Evolutionary conservation across 2,329 filamentous ascomycete species (phyloP), one percentile per base, ranked within the genome.

Genomic region (Aspergillus persii): DNA sequence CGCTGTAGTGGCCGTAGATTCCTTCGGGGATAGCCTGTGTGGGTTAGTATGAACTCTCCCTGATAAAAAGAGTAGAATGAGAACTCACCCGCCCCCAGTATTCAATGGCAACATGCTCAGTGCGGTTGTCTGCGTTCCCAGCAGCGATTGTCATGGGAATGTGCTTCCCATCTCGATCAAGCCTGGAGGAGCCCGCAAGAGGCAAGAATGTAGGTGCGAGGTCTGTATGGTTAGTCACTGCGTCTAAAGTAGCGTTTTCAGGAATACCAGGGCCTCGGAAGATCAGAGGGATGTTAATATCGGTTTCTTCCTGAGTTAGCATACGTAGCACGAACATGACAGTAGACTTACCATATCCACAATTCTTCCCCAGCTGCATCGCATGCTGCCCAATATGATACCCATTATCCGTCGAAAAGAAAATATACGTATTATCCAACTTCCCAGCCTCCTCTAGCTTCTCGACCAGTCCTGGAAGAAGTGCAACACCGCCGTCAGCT

Each of bases 201-300:
- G 76, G 71, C 29, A 88, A 71, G n/a, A 88, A 74, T 0, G 86
- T 89, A 0, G 86, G 85, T 1, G 84, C 84, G 1, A 89, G 73
- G 62, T 89, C 86, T 0, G 85, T 87, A 61, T 89, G 86, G 1
- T 83, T 83, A 0, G 84, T 87, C 2, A 85, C 80, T 12, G 79
- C 69, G n/a, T 81, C 71, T 0, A 75, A 69, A 0, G 71, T 75
- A 6, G 75, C 63, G 8, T 79, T 79, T 9, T 69, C 60, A 0
- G 79, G 72, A 1, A 88, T 74, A 1, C 83, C 82, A 1, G 86
- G 85, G 0, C 86, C 86, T 18, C 85, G 77, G 3, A 88, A 76
- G 29, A 85, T 76, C 6, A 88, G 75, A 0, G 85, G 84, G 0
- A 87, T 79, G 23, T 84, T 80, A 63, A 86, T 82, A 60, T 86